Conservation (phyloP, 352 stramenopile genomes). For the Hyaloperonospora brassicae region DNA sequence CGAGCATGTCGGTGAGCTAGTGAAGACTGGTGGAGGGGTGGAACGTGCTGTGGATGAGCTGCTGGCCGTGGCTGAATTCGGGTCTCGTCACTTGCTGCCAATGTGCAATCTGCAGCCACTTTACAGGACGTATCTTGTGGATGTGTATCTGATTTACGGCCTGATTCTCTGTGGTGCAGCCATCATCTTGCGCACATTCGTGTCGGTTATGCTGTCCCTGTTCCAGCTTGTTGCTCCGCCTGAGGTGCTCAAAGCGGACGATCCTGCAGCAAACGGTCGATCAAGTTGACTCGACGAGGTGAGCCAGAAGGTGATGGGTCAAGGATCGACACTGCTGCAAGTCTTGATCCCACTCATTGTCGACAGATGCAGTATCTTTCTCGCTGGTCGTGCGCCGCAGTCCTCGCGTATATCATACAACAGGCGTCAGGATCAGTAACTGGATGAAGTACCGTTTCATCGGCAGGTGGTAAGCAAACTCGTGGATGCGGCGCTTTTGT, state of each 20-base stretch:
- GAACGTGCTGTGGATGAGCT: constrained; percentile 49
- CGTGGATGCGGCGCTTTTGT: no score
- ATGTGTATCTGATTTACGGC: constrained; percentile 82
- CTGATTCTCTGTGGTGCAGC: constrained; percentile 71
- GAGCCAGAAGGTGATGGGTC: constrained; percentile 16
- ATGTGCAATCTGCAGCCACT: constrained; percentile 55
- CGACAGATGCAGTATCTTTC: no score
- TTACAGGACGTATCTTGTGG: constrained; percentile 80
- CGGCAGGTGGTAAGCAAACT: no score
- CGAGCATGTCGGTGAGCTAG: constrained; percentile 41
- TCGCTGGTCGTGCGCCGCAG: no score
- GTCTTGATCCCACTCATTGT: constrained; percentile 1
- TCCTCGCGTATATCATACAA: no score
- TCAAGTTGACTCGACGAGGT: constrained; percentile 8
- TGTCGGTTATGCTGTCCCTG: constrained; percentile 54
- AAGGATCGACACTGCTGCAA: constrained; percentile 11
- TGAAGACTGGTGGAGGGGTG: constrained; percentile 50
- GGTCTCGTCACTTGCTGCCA: constrained; percentile 40
- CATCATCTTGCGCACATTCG: constrained; percentile 77
- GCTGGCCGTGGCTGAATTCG: constrained; percentile 46
- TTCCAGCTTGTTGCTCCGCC: constrained; percentile 38
- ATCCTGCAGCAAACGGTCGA: no score
- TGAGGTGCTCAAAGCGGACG: constrained; percentile 18
- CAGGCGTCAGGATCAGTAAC: no score
- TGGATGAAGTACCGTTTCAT: no score